These are phyloP conservation scores for Tolypocladium nubicola DNA, from an alignment of 2,329 filamentous ascomycete species.

Conservation along the genomic window DNA sequence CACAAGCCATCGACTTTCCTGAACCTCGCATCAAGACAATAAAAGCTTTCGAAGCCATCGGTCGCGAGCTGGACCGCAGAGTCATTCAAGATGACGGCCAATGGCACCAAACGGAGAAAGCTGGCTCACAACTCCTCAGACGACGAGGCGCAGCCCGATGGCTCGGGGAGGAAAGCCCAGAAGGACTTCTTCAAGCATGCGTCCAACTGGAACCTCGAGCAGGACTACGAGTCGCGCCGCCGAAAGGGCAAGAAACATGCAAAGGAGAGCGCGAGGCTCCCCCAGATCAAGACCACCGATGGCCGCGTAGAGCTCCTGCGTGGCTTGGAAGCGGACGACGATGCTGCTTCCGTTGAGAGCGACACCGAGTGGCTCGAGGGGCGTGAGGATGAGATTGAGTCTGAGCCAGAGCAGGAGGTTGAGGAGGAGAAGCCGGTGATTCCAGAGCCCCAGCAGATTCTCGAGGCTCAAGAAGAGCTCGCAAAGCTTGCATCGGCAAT, in stretches of 20 bases:
- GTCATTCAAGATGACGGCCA: constrained; percentile 30
- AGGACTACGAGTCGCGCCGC: constrained; percentile 75
- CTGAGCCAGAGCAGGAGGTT: constrained; percentile 35
- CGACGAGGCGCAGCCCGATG: constrained; percentile 26
- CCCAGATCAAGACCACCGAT: constrained; percentile 69
- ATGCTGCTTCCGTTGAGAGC: constrained; percentile 47
- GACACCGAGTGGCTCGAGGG: constrained; percentile 56
- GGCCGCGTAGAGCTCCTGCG: constrained; percentile 57
- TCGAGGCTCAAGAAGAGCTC: constrained; percentile 84
- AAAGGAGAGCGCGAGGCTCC: constrained; percentile 63
- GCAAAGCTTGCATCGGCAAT: constrained; percentile 70
- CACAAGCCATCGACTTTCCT: constrained; percentile 3
- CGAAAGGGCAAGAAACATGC: constrained; percentile 69
- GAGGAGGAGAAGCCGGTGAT: constrained; percentile 50
- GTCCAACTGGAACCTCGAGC: constrained; percentile 80
- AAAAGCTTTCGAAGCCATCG: background rate
- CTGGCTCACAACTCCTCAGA: constrained; percentile 41
- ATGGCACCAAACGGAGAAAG: constrained; percentile 46
- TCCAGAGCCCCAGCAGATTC: constrained; percentile 67
- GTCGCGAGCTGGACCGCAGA: background rate
- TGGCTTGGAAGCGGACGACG: constrained; percentile 45
- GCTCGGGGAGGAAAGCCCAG: constrained; percentile 31
- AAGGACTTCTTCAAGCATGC: constrained; percentile 64
- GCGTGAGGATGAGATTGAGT: constrained; percentile 41
- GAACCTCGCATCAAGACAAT: background rate